Percentiles rank a stretch among this genome's conserved stretches.
Evolutionary conservation across 164 flowering plant species (phyloP).

Genomic region (Annona squamosa): DNA sequence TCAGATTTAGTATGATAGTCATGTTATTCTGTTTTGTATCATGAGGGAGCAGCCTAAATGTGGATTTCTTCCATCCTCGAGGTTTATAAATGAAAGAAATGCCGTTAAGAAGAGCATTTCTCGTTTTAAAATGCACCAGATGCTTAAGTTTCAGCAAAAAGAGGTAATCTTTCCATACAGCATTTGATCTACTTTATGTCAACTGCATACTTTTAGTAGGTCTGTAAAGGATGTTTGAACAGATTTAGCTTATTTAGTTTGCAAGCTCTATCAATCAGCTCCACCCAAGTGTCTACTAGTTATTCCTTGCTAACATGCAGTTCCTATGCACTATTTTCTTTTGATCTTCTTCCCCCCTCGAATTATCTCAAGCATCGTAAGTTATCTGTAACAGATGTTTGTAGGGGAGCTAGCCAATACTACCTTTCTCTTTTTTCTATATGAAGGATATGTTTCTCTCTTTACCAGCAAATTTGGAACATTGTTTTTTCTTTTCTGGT

Average conservation of each 20-base stretch:
- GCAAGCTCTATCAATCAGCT: neutral
- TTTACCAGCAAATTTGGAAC: too few relatives aligned
- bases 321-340: neutral
- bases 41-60: constrained; percentile 71
- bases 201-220: neutral
- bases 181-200: neutral
- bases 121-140: constrained; percentile 87
- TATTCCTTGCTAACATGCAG: too few relatives aligned
- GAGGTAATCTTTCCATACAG: constrained; percentile 39
- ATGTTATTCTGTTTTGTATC: constrained; percentile 3
- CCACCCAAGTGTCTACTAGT: neutral
- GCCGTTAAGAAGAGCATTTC: constrained; percentile 44
- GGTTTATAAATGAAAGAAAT: constrained; percentile 54
- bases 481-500: neutral
- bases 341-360: too few relatives aligned
- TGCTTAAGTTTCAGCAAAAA: constrained; percentile 57
- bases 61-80: constrained; percentile 88
- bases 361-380: neutral
- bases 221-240: neutral
- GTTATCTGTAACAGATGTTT: neutral
- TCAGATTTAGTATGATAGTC: too few relatives aligned
- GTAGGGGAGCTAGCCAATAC: neutral
- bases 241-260: neutral
- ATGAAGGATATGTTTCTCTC: too few relatives aligned
- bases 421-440: neutral